Evolutionary conservation across 164 flowering plant species (phyloP).

Genomic region (Pachysandra terminalis): DNA sequence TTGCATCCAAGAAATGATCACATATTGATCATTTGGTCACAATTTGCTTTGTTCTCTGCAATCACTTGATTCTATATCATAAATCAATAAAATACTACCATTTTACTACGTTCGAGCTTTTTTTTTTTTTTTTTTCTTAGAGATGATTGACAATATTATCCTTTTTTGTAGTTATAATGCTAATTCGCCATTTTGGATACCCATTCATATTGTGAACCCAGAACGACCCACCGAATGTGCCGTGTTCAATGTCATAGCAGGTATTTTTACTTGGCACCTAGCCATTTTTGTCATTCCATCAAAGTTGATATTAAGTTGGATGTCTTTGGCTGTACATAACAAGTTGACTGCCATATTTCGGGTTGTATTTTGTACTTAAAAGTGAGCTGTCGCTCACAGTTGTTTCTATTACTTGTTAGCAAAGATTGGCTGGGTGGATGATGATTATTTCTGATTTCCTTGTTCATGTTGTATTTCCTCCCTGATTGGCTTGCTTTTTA

Average conservation of each 20-base stretch:
- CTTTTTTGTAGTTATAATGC: conserved; percentile 62
- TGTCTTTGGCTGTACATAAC: not conserved
- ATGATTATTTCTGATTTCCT: not conserved
- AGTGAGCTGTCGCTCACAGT: too few relatives aligned
- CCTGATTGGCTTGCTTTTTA: not conserved
- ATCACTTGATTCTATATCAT: not conserved
- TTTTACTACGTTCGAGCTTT: not conserved
- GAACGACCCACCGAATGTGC: conserved; percentile 98
- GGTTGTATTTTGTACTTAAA: too few relatives aligned
- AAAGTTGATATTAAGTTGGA: too few relatives aligned
- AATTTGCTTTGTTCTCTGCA: not conserved
- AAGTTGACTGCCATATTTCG: not conserved
- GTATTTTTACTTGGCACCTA: conserved; percentile 28
- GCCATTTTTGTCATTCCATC: not conserved
- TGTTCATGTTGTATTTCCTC: not conserved
- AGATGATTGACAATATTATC: not conserved
- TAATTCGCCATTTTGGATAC: conserved; percentile 97
- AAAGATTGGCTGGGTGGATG: not conserved
- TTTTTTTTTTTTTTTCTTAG: not conserved
- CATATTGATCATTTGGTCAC: too few relatives aligned
- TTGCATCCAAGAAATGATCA: too few relatives aligned
- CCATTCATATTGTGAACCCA: conserved; percentile 91
- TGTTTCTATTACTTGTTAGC: too few relatives aligned
- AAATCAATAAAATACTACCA: too few relatives aligned
- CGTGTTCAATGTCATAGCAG: conserved; percentile 89